These are phyloP conservation scores for Schwanniomyces etchellsii DNA, from an alignment of 1,139 yeast genomes.

Conservation along the genomic window DNA sequence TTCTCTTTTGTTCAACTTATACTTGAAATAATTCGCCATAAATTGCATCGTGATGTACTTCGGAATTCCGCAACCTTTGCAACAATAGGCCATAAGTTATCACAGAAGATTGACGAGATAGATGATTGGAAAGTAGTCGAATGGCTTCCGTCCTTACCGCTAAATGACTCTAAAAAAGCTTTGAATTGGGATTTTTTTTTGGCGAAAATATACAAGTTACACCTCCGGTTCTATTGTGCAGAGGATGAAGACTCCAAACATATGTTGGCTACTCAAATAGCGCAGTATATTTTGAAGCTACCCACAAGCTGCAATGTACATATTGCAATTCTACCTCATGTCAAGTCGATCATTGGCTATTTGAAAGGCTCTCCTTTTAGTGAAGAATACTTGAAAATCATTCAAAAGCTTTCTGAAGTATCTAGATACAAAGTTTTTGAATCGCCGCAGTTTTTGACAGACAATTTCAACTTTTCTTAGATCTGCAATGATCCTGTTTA, in stretches of 20 bases:
- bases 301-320: not conserved
- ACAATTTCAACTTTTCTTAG: too few species aligned
- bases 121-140: not conserved
- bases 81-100: too few species aligned
- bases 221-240: not conserved
- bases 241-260: not conserved
- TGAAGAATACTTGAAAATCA: too few species aligned
- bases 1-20: not conserved
- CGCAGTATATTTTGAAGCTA: not conserved
- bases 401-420: too few species aligned
- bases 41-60: not conserved
- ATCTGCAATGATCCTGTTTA: too few species aligned
- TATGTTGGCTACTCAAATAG: not conserved
- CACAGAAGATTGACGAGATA: not conserved
- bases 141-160: not conserved
- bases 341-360: slow-evolving; percentile 1
- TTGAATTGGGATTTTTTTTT: not conserved
- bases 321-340: not conserved
- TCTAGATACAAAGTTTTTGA: too few species aligned
- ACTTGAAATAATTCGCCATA: not conserved
- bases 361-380: too few species aligned
- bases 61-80: not conserved
- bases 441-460: too few species aligned
- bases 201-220: not conserved
- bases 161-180: too few species aligned